Evolutionary conservation across 495 filamentous ascomycete species (phyloP), one percentile per base, ranked within the genome.

Genomic region (Penicillium waksmanii): DNA sequence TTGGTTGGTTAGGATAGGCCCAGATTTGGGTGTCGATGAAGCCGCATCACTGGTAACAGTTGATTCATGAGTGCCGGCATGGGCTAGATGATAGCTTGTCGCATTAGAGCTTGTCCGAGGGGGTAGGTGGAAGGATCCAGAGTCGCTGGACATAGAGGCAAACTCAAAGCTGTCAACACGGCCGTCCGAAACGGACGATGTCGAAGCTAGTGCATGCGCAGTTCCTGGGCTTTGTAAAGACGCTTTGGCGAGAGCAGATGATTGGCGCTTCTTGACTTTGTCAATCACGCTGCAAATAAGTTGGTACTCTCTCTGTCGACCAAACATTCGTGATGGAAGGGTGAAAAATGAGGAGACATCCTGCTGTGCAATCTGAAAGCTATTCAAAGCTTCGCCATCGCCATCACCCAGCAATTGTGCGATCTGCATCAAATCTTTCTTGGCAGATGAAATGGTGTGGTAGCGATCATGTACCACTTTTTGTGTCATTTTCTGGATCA

Each of bases 301-400:
- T 18, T 84, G 73, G 46, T 85, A 85, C 66, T 96, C 92, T 60
- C 85, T 76, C 53, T 85, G 80, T 56, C 92, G 84, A 17, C 93
- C 92, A 56, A 95, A 86, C 84, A 92, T 91, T n/a, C 75, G 73
- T 2, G 83, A 83, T 3, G 92, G 92, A 12, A 96, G 82, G 52
- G 88, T 87, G 70, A 96, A 97, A 65, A 92, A 93, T 2, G 90
- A 93, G 2, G 91, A 94, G 1, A 95, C 82, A 69, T 96, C 92
- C 48, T 85, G 87, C 18, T 85, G 83, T 40, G 83, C 92, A 58
- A 93, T 84, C 53, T 84, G 73, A 70, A 90, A 96, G 23, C 87
- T 80, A 57, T 82, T 83, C 52, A 96, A 73, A 1, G 83, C 83
- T 53, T 83, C 80, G 47, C 77, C 80, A 65, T 96, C 86, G n/a